Conservation (phyloP, 495 filamentous ascomycete genomes). For the Cairneyella variabilis region DNA sequence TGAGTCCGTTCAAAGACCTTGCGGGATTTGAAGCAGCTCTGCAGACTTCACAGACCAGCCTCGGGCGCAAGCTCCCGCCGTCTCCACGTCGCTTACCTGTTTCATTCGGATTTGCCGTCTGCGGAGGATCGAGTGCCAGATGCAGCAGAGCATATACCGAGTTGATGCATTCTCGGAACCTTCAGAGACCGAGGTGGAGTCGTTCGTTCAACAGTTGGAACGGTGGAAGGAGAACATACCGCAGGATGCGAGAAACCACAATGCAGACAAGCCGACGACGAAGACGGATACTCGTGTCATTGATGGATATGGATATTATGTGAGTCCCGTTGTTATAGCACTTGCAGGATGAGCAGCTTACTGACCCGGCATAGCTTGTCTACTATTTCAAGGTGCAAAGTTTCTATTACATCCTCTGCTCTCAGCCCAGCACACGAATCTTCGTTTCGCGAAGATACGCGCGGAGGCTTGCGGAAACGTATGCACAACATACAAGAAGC, state of each 20-base stretch:
- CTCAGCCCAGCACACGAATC: constrained; percentile 1
- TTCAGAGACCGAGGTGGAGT: constrained; percentile 1
- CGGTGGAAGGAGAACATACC: constrained; percentile 4
- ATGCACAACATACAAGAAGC: constrained; percentile 22
- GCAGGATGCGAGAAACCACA: constrained; percentile 4
- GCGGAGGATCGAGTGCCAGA: constrained; percentile 11
- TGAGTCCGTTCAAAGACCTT: constrained; percentile 2
- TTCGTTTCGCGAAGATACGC: constrained; percentile 7
- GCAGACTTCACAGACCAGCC: not conserved
- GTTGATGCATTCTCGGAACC: not conserved
- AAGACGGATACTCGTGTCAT: constrained; percentile 6
- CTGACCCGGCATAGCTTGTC: not conserved
- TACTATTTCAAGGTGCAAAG: constrained; percentile 3
- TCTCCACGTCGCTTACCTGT: constrained; percentile 5
- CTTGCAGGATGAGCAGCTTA: not conserved
- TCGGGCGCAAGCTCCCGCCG: not conserved
- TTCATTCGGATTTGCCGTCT: constrained; percentile 10
- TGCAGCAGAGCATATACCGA: constrained; percentile 10
- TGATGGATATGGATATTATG: constrained; percentile 10
- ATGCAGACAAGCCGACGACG: constrained; percentile 1
- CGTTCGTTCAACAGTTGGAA: constrained; percentile 4
- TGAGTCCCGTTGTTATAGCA: not conserved
- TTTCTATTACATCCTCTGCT: constrained; percentile 11
- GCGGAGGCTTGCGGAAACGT: constrained; percentile 24
- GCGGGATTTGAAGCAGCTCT: constrained; percentile 1